These are phyloP conservation scores for Aspergillus diversus DNA, from an alignment of 495 filamentous ascomycete genomes.

Conservation along the genomic window DNA sequence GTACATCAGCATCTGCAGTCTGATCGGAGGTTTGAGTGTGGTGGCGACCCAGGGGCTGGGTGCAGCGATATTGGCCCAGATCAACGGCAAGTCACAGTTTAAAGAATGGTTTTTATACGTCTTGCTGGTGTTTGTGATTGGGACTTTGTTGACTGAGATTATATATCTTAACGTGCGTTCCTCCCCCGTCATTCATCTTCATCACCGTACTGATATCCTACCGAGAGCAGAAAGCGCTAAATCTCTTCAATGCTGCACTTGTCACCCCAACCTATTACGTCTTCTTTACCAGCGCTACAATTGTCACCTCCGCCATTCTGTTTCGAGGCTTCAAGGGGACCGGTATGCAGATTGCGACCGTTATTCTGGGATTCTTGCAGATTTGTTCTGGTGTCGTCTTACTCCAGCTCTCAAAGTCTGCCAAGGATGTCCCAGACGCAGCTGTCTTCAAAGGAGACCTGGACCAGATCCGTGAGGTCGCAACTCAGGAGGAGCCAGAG, in stretches of 20 bases:
- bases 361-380: conserved; percentile 90
- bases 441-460: conserved; percentile 92
- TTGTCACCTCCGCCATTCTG: conserved; percentile 88
- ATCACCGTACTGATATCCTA: conserved; percentile 22
- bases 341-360: conserved; percentile 76
- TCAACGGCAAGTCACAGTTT: conserved; percentile 79
- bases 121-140: conserved; percentile 85
- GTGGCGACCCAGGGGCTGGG: conserved; percentile 94
- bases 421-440: conserved; percentile 94
- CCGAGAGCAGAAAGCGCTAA: conserved; percentile 86
- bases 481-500: conserved; percentile 92
- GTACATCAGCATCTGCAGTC: conserved; percentile 93
- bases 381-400: conserved; percentile 97
- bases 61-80: conserved; percentile 87
- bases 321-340: conserved; percentile 95
- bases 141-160: conserved; percentile 88
- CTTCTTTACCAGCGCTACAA: conserved; percentile 93
- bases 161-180: conserved; percentile 88
- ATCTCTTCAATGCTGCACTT: conserved; percentile 94
- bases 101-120: conserved; percentile 98
- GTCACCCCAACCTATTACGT: conserved; percentile 99
- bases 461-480: conserved; percentile 92
- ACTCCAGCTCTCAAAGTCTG: conserved; percentile 94
- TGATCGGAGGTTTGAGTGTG: conserved; percentile 92
- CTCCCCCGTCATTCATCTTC: neutral